Evolutionary conservation across 257 asterid genomes (phyloP), one percentile per base, ranked within the genome.

Genomic region (Forsythia suspensa): DNA sequence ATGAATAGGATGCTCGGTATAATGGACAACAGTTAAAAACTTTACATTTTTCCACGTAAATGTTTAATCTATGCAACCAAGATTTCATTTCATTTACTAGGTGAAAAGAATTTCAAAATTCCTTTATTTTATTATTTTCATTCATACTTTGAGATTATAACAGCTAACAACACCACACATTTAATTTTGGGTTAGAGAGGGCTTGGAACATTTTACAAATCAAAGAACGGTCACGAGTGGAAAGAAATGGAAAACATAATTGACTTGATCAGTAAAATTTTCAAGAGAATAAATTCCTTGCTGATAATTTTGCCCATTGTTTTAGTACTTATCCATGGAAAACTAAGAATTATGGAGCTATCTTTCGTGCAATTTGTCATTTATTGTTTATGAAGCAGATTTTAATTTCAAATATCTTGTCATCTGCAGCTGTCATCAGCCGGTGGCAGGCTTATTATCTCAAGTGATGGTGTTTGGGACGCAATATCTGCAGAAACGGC

Each of bases 381-480:
- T 34, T 1, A 16, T 59, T 41, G 59, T 76, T 34, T 39, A 72
- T 4, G 16, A 65, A 37, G 73, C 12, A 29, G n/a, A 21, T 43
- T 66, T 21, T 44, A 43, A 44, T 77, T 80, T 69, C 20, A 38
- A 71, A 46, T 78, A 74, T 51, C 63, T 63, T 73, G 63, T 83
- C 69, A 67, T 83, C 69, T 84, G 87, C 97, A 96, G 99, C 86
- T 96, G 66, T 83, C 99, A 55, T 81, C 98, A 20, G 89, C 91
- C 16, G 99, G 99, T 79, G 99, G 99, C 74, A 88, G 98, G 87
- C 89, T 96, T 71, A 83, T 96, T 44, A 86, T 96, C 87, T 89
- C 98, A 63, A 96, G 99, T 57, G 99, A 96, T 37, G 99, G 99
- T 73, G 99, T 96, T 84, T 96, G 99, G 99, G 99, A 96, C 67